Evolutionary conservation across 129 eudicot genomes (phyloP).

Genomic region (Chrysanthemum seticuspe): DNA sequence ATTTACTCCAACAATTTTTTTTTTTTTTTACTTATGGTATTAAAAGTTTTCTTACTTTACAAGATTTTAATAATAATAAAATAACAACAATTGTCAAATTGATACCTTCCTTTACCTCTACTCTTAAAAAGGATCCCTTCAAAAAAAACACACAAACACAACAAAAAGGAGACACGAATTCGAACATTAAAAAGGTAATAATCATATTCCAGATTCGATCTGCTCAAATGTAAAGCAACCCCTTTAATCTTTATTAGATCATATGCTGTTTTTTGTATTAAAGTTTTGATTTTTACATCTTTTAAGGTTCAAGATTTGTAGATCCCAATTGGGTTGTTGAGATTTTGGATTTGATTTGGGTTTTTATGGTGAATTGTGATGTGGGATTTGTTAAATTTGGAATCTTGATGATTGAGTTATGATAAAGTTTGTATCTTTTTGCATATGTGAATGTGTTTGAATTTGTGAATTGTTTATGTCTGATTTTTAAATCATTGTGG

Average conservation of each 20-base stretch:
- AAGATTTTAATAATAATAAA: no score
- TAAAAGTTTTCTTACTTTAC: no score
- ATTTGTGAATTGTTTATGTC: background rate
- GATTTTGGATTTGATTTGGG: slow-evolving; percentile 1
- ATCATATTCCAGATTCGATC: slow-evolving; percentile 29
- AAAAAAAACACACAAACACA: slow-evolving; percentile 5
- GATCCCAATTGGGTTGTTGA: slow-evolving; percentile 29
- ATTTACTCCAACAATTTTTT: no score
- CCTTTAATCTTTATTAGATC: background rate
- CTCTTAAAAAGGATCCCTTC: no score
- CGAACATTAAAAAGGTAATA: slow-evolving; percentile 24
- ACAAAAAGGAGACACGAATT: slow-evolving; percentile 35
- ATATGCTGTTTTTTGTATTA: background rate
- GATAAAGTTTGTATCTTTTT: slow-evolving; percentile 14
- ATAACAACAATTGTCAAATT: no score
- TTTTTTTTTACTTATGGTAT: no score
- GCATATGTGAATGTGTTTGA: slow-evolving; percentile 10
- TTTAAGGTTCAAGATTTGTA: background rate
- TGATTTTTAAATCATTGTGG: background rate
- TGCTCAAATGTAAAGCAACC: slow-evolving; percentile 16
- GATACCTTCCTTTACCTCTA: no score
- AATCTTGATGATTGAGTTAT: slow-evolving; percentile 8
- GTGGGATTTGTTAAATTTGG: slow-evolving; percentile 12
- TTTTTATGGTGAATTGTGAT: slow-evolving; percentile 4
- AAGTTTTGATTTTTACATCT: background rate